phyloP scores from a whole-genome alignment of 208 protist genomes.

The Endotrypanum monterogeii region DNA sequence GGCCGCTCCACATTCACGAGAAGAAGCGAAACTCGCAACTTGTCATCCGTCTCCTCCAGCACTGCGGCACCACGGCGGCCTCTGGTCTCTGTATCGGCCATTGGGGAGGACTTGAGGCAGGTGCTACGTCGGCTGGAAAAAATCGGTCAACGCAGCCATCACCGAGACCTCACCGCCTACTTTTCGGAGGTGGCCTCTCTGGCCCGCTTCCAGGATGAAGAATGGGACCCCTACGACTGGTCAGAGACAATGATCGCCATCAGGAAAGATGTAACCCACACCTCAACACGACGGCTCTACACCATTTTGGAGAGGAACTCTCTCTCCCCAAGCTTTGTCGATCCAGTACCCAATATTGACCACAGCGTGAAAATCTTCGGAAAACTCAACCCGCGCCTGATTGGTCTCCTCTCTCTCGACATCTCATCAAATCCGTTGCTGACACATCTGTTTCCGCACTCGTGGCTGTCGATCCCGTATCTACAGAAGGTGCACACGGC shows the following conservation, averaged over 20 bases:
- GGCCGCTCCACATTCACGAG: conserved; percentile 23
- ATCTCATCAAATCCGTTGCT: conserved; percentile 50
- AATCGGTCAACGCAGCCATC: conserved; percentile 27
- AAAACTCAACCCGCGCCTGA: conserved; percentile 44
- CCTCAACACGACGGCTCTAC: conserved; percentile 9
- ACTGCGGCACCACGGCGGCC: neutral
- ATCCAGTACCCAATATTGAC: conserved; percentile 29
- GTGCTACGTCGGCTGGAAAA: conserved; percentile 33
- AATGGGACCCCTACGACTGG: conserved; percentile 30
- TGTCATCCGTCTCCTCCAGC: neutral
- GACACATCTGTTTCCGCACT: conserved; percentile 16
- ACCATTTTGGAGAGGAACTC: conserved; percentile 14
- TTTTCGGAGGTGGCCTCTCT: conserved; percentile 36
- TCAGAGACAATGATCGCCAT: conserved; percentile 23
- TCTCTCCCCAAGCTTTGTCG: conserved; percentile 9
- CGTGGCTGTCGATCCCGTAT: conserved; percentile 28
- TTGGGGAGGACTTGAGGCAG: conserved; percentile 20
- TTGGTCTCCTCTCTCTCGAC: conserved; percentile 39
- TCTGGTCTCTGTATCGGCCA: neutral
- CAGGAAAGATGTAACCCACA: conserved; percentile 14
- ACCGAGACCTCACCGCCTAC: conserved; percentile 49
- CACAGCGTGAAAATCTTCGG: conserved; percentile 35
- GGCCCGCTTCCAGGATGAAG: conserved; percentile 27
- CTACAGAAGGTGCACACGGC: conserved; percentile 24
- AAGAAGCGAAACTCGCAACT: conserved; percentile 22